A percentile compares a stretch with the other conserved stretches of the same genome.
Evolutionary conservation across 1,139 yeast genomes (phyloP).

Genomic region (Blastobotrys malaysiensis): DNA sequence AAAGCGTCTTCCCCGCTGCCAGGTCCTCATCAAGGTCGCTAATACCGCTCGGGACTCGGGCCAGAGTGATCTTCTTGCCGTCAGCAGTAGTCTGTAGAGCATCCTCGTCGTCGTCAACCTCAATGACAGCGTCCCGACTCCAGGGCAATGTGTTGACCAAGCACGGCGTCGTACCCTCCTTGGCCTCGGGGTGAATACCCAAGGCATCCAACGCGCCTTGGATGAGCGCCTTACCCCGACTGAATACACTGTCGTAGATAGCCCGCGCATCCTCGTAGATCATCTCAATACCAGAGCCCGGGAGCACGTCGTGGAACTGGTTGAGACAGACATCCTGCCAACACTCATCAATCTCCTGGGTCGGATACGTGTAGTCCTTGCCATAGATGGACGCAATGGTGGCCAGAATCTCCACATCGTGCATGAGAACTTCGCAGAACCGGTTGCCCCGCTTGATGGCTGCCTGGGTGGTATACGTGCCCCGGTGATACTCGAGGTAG

Average conservation of each 20-base stretch:
- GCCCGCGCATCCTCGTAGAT: conserved; percentile 93
- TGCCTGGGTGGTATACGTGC: conserved; percentile 93
- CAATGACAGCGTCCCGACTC: conserved; percentile 53
- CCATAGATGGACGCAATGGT: conserved; percentile 60
- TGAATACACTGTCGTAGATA: conserved; percentile 56
- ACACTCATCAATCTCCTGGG: conserved; percentile 53
- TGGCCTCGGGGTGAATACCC: conserved; percentile 28
- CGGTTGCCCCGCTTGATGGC: conserved; percentile 78
- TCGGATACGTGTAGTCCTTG: conserved; percentile 62
- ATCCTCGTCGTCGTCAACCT: conserved; percentile 28
- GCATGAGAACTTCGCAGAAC: conserved; percentile 67
- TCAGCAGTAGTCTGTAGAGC: not conserved
- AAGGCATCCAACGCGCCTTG: conserved; percentile 46
- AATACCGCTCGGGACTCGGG: conserved; percentile 10
- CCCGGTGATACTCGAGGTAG: conserved; percentile 92
- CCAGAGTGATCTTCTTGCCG: conserved; percentile 9
- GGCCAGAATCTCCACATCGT: conserved; percentile 80
- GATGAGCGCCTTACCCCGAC: conserved; percentile 49
- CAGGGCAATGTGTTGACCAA: conserved; percentile 64
- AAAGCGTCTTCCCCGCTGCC: conserved; percentile 13
- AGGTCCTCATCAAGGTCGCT: conserved; percentile 2
- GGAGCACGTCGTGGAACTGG: conserved; percentile 94
- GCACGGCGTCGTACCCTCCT: conserved; percentile 14
- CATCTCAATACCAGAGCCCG: conserved; percentile 94
- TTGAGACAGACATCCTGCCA: conserved; percentile 90